Conservation (phyloP, 441 rosid species). For the Eruca vesicaria region DNA sequence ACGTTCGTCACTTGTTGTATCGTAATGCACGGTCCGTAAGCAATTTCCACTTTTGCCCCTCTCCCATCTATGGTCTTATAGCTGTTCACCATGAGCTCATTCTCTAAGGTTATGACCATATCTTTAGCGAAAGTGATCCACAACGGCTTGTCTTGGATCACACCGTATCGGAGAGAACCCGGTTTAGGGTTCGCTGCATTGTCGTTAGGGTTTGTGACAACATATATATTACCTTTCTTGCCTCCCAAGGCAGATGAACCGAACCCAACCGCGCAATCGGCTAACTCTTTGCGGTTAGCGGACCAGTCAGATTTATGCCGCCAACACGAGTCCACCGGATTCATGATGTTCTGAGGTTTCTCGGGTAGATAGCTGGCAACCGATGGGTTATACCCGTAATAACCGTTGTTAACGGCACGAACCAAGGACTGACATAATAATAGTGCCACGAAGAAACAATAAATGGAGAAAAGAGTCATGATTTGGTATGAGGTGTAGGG, state of each 20-base stretch:
- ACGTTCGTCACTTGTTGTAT: slow-evolving; percentile 58
- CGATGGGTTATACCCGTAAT: slow-evolving; percentile 31
- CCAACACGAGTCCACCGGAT: slow-evolving; percentile 68
- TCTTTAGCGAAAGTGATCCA: slow-evolving; percentile 57
- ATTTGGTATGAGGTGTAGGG: background rate
- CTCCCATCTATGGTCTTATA: slow-evolving; percentile 66
- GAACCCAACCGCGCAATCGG: slow-evolving; percentile 64
- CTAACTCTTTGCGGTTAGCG: slow-evolving; percentile 47
- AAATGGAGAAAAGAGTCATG: slow-evolving; percentile 19
- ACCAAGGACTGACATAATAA: slow-evolving; percentile 22
- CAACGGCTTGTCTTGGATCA: slow-evolving; percentile 48
- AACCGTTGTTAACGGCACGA: slow-evolving; percentile 10
- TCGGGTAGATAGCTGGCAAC: slow-evolving; percentile 32
- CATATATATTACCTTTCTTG: slow-evolving; percentile 52
- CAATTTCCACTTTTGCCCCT: slow-evolving; percentile 59
- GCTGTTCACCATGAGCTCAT: slow-evolving; percentile 63
- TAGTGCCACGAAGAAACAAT: slow-evolving; percentile 10
- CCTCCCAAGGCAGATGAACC: slow-evolving; percentile 63
- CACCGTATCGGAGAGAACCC: slow-evolving; percentile 54
- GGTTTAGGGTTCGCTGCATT: slow-evolving; percentile 50
- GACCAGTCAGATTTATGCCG: slow-evolving; percentile 56
- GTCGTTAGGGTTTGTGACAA: slow-evolving; percentile 47
- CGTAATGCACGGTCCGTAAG: slow-evolving; percentile 58
- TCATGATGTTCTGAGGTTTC: slow-evolving; percentile 38
- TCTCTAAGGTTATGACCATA: slow-evolving; percentile 52